Evolutionary conservation across 345 rosid genomes (phyloP).

Genomic region (Aquilaria malaccensis): DNA sequence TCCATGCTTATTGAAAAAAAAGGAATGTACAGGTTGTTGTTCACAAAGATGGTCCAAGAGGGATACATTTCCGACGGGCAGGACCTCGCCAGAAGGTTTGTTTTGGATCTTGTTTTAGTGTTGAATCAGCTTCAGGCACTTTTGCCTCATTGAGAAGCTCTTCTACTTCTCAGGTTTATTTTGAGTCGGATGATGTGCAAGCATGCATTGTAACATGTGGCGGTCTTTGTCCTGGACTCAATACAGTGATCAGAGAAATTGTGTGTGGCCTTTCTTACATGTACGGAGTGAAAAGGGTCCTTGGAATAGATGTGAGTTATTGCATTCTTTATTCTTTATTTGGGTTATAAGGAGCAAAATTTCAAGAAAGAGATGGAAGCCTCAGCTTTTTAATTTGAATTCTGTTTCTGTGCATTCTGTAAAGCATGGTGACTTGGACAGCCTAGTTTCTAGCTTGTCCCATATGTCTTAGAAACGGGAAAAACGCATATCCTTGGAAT

Average conservation of each 20-base stretch:
- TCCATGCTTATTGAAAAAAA: neutral
- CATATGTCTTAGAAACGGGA: too few species aligned
- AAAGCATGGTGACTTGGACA: too few species aligned
- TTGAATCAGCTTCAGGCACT: constrained; percentile 2
- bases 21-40: constrained; percentile 50
- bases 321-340: neutral
- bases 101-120: constrained; percentile 1
- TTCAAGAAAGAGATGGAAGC: too few species aligned
- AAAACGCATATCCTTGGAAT: too few species aligned
- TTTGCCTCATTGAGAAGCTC: neutral
- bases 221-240: constrained; percentile 91
- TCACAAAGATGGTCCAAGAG: constrained; percentile 71
- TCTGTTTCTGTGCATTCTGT: too few species aligned
- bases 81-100: constrained; percentile 90
- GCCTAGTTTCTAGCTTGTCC: too few species aligned
- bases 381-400: too few species aligned
- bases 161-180: constrained; percentile 44
- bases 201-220: constrained; percentile 96
- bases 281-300: constrained; percentile 74
- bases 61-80: constrained; percentile 84
- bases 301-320: constrained; percentile 71
- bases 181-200: constrained; percentile 65
- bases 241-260: constrained; percentile 93
- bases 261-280: constrained; percentile 66
- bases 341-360: too few species aligned